Base-by-base conservation (phyloP, 2,329 filamentous ascomycete genomes). In the Phialophora verrucosa region DNA sequence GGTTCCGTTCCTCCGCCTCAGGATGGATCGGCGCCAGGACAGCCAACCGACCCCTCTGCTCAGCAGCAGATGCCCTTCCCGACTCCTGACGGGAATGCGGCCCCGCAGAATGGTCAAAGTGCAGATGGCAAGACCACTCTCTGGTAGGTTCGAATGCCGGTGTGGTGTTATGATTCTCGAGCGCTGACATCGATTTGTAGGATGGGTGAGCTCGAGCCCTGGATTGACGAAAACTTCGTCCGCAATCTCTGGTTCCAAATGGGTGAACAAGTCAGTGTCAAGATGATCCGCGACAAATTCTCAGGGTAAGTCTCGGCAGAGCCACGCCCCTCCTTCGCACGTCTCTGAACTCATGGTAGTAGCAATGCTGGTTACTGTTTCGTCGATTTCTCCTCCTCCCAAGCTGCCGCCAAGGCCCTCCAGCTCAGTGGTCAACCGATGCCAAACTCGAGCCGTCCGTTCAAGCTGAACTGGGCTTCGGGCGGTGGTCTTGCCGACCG, bases 391-490 rank as follows among this genome's bases (percentile, higher is more conserved):
- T 77, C 87, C 64, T 90, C 85, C 73, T 85, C 93, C 10, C 92
- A 93, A 47, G 91, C 93, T 67, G 95, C 95, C 50, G 90, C 88
- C 75, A 97, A 97, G 84, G 95, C 95, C 44, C 86, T 99, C n/a
- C 84, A 85, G 55, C 85, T 98, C 58, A 98, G 97, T 78, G 94
- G 95, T 58, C 90, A 88, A 64, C 79, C 91, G 56, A 96, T 99
- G 73, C 93, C 94, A 54, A 97, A 97, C 85, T 96, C 93, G 68
- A 90, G 90, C 74, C 92, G 95, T 51, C 90, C 92, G 57, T 99
- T 99, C 87, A 98, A 98, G 86, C 88, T 99, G 68, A 99, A 99
- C 87, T 99, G 95, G 95, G 95, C 95, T 72, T 97, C 93, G 72
- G 95, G 95, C 72, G 95, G 95, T 76, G 95, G 95, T 65, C 87